Percentiles rank a stretch among this genome's conserved stretches.
Conservation (phyloP, 257 asterid genomes). For the Solanum sitiens region DNA sequence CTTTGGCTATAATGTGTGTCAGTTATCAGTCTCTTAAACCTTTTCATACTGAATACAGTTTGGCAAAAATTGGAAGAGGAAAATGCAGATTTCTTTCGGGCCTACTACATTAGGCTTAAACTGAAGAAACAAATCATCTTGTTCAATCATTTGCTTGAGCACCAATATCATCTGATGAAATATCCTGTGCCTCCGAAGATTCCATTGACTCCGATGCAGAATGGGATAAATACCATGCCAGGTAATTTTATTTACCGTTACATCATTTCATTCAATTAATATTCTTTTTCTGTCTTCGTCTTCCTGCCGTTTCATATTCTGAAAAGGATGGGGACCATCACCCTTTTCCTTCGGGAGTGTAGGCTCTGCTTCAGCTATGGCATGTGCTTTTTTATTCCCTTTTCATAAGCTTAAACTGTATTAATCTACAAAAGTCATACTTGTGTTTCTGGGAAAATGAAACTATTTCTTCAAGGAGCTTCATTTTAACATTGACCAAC, state of each 20-base stretch:
- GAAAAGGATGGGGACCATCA: background rate
- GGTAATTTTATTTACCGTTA: conserved; percentile 33
- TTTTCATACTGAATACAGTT: conserved; percentile 27
- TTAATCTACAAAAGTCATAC: background rate
- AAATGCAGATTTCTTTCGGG: conserved; percentile 85
- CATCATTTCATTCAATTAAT: background rate
- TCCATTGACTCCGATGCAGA: conserved; percentile 75
- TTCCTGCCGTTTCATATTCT: background rate
- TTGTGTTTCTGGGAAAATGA: background rate
- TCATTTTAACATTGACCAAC: background rate
- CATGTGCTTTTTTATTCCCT: background rate
- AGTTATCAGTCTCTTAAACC: background rate
- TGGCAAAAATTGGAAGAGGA: conserved; percentile 99
- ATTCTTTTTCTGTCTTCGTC: background rate
- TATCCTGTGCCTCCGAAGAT: conserved; percentile 73
- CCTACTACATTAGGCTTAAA: conserved; percentile 87
- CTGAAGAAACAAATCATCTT: conserved; percentile 85
- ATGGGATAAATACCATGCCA: conserved; percentile 76
- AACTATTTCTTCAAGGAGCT: background rate
- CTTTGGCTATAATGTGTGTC: background rate
- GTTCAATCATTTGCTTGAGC: conserved; percentile 88
- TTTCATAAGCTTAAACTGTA: background rate
- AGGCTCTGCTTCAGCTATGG: background rate
- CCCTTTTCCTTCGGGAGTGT: background rate
- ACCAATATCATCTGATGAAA: conserved; percentile 73